Conservation (phyloP, 805 yeast species). For the Wickerhamiella dianesei region DNA sequence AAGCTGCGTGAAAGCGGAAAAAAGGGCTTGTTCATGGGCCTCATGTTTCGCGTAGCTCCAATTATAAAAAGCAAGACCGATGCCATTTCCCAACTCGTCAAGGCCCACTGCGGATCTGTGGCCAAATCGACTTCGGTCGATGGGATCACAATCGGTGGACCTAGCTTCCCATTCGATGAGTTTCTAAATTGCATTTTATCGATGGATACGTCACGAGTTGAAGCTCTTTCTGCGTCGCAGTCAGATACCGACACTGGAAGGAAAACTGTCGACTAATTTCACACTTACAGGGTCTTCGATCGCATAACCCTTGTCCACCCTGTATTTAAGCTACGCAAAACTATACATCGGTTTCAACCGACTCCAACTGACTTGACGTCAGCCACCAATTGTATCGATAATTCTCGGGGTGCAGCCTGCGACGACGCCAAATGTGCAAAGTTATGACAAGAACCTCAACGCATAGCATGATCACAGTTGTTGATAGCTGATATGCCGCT, state of each 20-base stretch:
- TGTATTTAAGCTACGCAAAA: too few species aligned
- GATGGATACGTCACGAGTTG: slow-evolving; percentile 12
- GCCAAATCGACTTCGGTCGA: background rate
- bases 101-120: slow-evolving; percentile 42
- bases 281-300: background rate
- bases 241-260: too few species aligned
- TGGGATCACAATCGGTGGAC: slow-evolving; percentile 8
- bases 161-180: slow-evolving; percentile 7
- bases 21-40: slow-evolving; percentile 32
- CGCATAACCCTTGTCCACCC: too few species aligned
- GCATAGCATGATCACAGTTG: too few species aligned
- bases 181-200: slow-evolving; percentile 13
- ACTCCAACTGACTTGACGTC: too few species aligned
- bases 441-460: too few species aligned
- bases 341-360: too few species aligned
- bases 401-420: too few species aligned
- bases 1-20: slow-evolving; percentile 9
- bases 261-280: background rate
- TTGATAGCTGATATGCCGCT: too few species aligned
- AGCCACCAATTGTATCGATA: too few species aligned
- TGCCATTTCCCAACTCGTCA: slow-evolving; percentile 42
- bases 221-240: too few species aligned
- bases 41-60: slow-evolving; percentile 42
- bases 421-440: too few species aligned
- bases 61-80: slow-evolving; percentile 48